Base-by-base conservation (phyloP, 2,329 filamentous ascomycete species). In the Sporothrix phasma region DNA sequence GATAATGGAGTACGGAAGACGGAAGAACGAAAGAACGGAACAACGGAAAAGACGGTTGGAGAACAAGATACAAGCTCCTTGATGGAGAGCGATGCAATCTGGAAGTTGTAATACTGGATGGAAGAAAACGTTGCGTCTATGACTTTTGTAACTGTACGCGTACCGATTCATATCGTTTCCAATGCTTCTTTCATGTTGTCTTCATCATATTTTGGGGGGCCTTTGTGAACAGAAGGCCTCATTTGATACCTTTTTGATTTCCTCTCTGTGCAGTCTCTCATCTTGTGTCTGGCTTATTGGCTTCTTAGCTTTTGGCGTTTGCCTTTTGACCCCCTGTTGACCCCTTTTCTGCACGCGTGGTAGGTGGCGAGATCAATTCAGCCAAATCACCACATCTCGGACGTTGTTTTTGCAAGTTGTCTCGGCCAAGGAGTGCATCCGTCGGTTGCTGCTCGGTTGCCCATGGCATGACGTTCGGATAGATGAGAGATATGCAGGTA, bases 191-290 rank as follows among this genome's bases (percentile, higher is more conserved):
- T 54, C 17, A n/a, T 46, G 37, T 34, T 46, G 2, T 58, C 17
- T 13, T 60, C 31, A 11, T 60, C 13, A 45, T 59, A 10, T 24
- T 59, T 46, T 59, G 19, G 15, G 26, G 43, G 2, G 58, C n/a
- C 29, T 49, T 47, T 26, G 24, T 46, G 6, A 24, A 2, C 22
- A 8, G 39, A 45, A 41, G 15, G 59, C 45, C 24, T 51, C 59
- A n/a, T 51, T 53, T 63, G 46, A 41, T 61, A 46, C 49, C 26
- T 37, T 61, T 63, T 63, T 63, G 31, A 4, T 43, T 45, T 41
- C 41, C 43, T 10, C 41, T 54, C 47, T 47, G 10, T 58, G 26
- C 19, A 10, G 34, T 22, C 24, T 34, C 29, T 53, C 15, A 22
- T 34, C 41, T 31, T 43, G 17, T 49, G 29, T 43, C 19, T 53